Percentiles rank a stretch among this genome's conserved stretches.
Evolutionary conservation across 139 green algal species (phyloP).

Genomic region (Pseudopediastrum boryanum): DNA sequence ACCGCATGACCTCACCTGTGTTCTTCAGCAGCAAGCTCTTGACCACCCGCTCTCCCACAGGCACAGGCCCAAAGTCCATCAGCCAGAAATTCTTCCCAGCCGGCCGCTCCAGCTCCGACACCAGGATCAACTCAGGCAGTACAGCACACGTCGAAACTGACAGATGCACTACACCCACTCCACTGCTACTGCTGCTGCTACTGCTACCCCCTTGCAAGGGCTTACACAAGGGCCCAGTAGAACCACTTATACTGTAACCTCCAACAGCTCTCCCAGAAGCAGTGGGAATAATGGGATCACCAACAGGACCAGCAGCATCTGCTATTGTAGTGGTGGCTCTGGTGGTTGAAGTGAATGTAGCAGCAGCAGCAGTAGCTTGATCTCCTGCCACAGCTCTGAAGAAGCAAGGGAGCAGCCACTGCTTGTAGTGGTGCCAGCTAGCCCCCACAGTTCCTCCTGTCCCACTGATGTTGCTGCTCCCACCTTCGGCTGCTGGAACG

Average conservation of each 20-base stretch:
- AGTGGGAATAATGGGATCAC: too few species aligned
- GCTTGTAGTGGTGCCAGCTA: too few species aligned
- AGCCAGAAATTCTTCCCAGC: conserved; percentile 44
- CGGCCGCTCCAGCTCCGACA: conserved; percentile 23
- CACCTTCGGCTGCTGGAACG: too few species aligned
- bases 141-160: conserved; percentile 55
- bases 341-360: conserved; percentile 13
- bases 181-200: neutral
- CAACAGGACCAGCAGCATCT: too few species aligned
- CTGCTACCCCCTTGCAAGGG: too few species aligned
- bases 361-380: neutral
- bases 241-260: too few species aligned
- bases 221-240: too few species aligned
- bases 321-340: too few species aligned
- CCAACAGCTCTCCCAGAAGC: too few species aligned
- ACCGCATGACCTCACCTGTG: conserved; percentile 34
- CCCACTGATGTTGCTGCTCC: too few species aligned
- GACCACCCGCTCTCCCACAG: conserved; percentile 59
- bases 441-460: too few species aligned
- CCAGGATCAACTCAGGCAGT: conserved; percentile 46
- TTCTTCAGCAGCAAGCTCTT: conserved; percentile 52
- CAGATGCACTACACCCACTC: conserved; percentile 47
- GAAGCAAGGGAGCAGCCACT: conserved; percentile 26
- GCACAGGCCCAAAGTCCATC: conserved; percentile 63
- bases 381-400: conserved; percentile 6